Percentiles rank a stretch among this genome's conserved stretches.
Conservation (phyloP, 2,329 filamentous ascomycete species). For the Aureobasidium mangrovei region DNA sequence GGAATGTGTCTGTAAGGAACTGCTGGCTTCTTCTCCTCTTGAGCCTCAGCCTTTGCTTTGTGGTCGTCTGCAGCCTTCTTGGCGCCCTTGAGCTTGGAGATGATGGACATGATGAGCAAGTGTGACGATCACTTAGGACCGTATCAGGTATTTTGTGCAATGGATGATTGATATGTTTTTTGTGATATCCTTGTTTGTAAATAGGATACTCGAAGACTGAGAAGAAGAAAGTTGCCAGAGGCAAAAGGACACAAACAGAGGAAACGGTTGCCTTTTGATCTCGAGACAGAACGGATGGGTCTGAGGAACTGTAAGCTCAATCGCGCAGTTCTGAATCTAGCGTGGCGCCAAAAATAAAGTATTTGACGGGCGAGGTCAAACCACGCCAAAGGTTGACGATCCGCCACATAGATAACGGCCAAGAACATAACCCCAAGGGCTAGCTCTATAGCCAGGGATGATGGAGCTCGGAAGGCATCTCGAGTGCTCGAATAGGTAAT, state of each 20-base stretch:
- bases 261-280: slow-evolving; percentile 13
- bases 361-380: slow-evolving; percentile 11
- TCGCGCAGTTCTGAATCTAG: slow-evolving; percentile 11
- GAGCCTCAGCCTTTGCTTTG: slow-evolving; percentile 17
- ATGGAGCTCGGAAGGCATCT: neutral
- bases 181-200: neutral
- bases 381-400: neutral
- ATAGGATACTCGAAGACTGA: neutral
- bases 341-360: slow-evolving; percentile 12
- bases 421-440: neutral
- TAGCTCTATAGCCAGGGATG: slow-evolving; percentile 9
- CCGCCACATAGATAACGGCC: slow-evolving; percentile 6
- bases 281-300: neutral
- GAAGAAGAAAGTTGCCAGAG: neutral
- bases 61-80: slow-evolving; percentile 24
- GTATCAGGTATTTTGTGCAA: neutral
- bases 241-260: neutral
- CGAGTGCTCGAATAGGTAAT: neutral
- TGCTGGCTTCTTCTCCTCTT: neutral
- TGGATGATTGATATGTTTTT: neutral
- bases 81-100: slow-evolving; percentile 26
- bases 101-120: slow-evolving; percentile 24
- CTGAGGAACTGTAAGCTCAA: neutral
- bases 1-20: slow-evolving; percentile 23
- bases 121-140: neutral